Conservation (phyloP, 2,329 filamentous ascomycete genomes). For the Aphanocladium album region DNA sequence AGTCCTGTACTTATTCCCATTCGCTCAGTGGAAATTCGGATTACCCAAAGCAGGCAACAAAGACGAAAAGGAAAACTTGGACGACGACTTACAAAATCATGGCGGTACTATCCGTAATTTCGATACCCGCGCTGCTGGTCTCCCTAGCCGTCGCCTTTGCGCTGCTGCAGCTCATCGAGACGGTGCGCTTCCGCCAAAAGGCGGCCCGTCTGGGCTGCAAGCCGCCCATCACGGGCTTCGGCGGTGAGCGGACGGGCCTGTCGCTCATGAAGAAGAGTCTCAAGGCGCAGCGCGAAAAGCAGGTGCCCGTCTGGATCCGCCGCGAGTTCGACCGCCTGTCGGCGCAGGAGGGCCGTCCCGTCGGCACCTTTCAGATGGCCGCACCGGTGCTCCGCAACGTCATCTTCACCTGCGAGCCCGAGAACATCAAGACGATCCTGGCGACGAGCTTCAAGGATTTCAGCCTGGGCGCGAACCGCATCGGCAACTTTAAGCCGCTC, state of each 20-base stretch:
- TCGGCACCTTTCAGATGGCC: constrained; percentile 17
- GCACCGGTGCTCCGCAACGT: constrained; percentile 3
- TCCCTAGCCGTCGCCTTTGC: background rate
- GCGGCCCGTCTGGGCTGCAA: constrained; percentile 17
- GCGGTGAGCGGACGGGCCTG: constrained; percentile 17
- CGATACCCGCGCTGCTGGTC: constrained; percentile 4
- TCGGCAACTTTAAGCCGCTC: constrained; percentile 28
- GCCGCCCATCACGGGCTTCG: constrained; percentile 6
- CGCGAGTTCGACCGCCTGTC: constrained; percentile 6
- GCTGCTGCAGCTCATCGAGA: background rate
- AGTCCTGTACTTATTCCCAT: no score
- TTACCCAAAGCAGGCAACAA: background rate
- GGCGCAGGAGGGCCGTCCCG: constrained; percentile 13
- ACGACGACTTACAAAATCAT: background rate
- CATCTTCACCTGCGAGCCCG: constrained; percentile 20
- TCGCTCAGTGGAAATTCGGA: no score
- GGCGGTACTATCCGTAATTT: constrained; percentile 6
- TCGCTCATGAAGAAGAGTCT: constrained; percentile 10
- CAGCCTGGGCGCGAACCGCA: constrained; percentile 23
- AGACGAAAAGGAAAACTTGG: no score
- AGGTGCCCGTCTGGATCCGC: constrained; percentile 15
- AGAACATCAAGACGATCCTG: constrained; percentile 27
- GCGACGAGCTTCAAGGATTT: constrained; percentile 24
- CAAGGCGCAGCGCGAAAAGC: constrained; percentile 15
- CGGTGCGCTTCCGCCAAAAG: background rate